Conservation (phyloP, 2,329 filamentous ascomycete species). For the Cercospora sp. region DNA sequence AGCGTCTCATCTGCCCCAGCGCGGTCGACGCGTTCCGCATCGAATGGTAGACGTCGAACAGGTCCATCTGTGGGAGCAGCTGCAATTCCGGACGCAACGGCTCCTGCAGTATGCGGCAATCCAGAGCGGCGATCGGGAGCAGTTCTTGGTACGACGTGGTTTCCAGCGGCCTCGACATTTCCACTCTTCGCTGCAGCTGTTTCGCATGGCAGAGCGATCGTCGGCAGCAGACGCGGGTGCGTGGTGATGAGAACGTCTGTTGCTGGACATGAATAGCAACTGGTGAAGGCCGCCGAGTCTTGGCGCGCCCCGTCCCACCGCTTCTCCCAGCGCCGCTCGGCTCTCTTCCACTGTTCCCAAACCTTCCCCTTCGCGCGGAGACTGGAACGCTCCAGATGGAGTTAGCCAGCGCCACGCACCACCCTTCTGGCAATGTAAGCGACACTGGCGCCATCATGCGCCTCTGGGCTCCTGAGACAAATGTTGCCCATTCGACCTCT, state of each 20-base stretch:
- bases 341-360: not conserved
- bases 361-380: not conserved
- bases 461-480: not conserved
- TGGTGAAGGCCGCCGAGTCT: not conserved
- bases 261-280: not conserved
- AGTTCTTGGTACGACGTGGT: conserved; percentile 2
- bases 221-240: not conserved
- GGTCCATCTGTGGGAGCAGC: not conserved
- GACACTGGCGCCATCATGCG: not conserved
- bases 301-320: not conserved
- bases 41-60: not conserved
- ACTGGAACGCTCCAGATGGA: not conserved
- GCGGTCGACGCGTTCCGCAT: conserved; percentile 4
- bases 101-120: not conserved
- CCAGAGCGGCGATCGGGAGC: not conserved
- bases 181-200: not conserved
- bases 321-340: not conserved
- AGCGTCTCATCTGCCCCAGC: conserved; percentile 1
- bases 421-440: not conserved
- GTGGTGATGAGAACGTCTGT: not conserved
- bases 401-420: conserved; percentile 4
- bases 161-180: not conserved
- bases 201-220: not conserved
- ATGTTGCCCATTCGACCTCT: not conserved
- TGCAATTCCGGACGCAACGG: conserved; percentile 3